Base-by-base conservation (phyloP, 352 stramenopile genomes). In the Globisporangium recalcitrans region DNA sequence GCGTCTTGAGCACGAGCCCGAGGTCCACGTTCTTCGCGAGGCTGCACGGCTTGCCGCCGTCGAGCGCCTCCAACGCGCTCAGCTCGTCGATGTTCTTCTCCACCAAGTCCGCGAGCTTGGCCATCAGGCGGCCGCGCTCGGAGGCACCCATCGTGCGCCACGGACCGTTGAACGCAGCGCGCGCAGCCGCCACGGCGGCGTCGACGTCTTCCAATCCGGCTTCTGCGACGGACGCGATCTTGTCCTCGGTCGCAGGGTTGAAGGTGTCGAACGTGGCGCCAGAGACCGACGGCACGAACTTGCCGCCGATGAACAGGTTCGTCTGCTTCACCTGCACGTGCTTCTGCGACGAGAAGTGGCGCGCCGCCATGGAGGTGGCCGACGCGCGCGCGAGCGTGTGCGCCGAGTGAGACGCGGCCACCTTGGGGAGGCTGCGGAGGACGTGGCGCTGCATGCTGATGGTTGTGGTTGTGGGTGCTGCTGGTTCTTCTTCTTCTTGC, bases 21-120 rank as follows among this genome's bases (percentile, higher is more conserved):
- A 80, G 54, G 31, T 98, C 77, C 71, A 97, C 91, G 21, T 70
- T 79, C 27, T 75, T 71, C 3, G 90, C 87, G 65, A 98, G 90
- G 14, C 73, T 27, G 21, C 87, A 68, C 6, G 96, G 91, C 67
- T 99, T 99, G 36, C 97, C 97, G 61, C 87, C 95, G 80, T 99
- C 97, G 13, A 97, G 63, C 21, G 93, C 96, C 72, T 98, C 97
- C 1, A 98, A 81, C 27, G 68, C 66, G 5, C 68, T 69, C 0
- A 95, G 60, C 63, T 93, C 84, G 61, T 82, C 78, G 3, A 69
- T 71, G 62, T 89, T 80, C 56, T 80, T 32, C 36, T 80, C 68
- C 21, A 87, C 78, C 59, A 86, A 66, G 21, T 86, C 77, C 0
- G 74, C 71, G 4, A 83, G 70, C 27, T 63, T 65, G 58, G 68